Conservation (phyloP, 176 grass and related monocot species). For the Coix lacrymajobi region DNA sequence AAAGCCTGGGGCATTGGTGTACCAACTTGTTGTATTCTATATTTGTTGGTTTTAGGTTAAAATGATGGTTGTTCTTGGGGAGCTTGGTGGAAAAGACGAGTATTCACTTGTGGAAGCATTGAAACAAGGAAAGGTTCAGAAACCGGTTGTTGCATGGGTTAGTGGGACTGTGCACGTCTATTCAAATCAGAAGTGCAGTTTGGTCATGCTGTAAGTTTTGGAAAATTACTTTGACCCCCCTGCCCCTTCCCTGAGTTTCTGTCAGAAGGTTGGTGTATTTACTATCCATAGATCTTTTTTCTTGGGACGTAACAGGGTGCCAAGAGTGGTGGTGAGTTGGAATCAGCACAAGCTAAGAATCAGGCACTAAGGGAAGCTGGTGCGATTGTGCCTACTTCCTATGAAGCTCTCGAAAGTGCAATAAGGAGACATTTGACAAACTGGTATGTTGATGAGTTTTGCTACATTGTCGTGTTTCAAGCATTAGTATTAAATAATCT, state of each 20-base stretch:
- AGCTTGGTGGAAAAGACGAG: slow-evolving; percentile 92
- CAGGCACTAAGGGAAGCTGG: slow-evolving; percentile 85
- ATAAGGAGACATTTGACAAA: slow-evolving; percentile 89
- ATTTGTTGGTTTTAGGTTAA: slow-evolving; percentile 64
- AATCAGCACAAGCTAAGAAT: slow-evolving; percentile 98
- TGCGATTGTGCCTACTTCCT: slow-evolving; percentile 94
- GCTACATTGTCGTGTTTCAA: background rate
- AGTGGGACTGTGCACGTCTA: slow-evolving; percentile 87
- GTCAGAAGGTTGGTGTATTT: slow-evolving; percentile 16
- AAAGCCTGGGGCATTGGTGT: slow-evolving; percentile 10
- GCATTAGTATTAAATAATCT: background rate
- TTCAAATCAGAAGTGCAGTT: slow-evolving; percentile 99
- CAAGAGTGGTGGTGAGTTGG: slow-evolving; percentile 94
- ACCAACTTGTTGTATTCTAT: background rate
- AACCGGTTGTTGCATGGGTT: slow-evolving; percentile 99
- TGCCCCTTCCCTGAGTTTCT: background rate
- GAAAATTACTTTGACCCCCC: background rate
- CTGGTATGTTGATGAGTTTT: slow-evolving; percentile 40
- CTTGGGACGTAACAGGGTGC: slow-evolving; percentile 56
- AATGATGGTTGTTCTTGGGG: slow-evolving; percentile 99
- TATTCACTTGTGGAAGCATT: slow-evolving; percentile 96
- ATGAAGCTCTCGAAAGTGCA: slow-evolving; percentile 82
- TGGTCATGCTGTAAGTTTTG: slow-evolving; percentile 87
- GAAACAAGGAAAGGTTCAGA: slow-evolving; percentile 95
- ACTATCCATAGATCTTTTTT: background rate